Percentiles rank a stretch among this genome's conserved stretches.
Conservation (phyloP, 2,329 filamentous ascomycete species). For the Paradendryphiella salina region DNA sequence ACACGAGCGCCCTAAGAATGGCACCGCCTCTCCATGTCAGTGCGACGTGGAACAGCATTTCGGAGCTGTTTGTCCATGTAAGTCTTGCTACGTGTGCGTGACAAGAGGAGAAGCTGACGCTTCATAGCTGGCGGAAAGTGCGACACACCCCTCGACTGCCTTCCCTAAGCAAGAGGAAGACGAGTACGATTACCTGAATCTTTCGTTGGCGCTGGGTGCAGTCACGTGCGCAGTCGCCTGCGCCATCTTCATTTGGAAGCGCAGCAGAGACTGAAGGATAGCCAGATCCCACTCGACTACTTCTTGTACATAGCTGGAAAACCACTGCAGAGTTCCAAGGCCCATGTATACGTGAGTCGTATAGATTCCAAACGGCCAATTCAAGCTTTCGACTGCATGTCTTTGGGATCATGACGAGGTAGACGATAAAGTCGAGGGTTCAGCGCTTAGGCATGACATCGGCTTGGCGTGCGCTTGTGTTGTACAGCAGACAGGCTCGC, state of each 20-base stretch:
- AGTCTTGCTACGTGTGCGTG: conserved; percentile 35
- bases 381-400: no score
- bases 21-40: conserved; percentile 90
- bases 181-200: conserved; percentile 72
- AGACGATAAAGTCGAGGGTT: neutral
- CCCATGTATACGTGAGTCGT: no score
- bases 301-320: no score
- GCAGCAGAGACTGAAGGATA: conserved; percentile 29
- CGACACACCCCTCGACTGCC: conserved; percentile 83
- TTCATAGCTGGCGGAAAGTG: conserved; percentile 76
- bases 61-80: conserved; percentile 82
- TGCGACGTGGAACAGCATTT: conserved; percentile 90
- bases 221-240: conserved; percentile 62
- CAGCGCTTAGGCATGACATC: conserved; percentile 18
- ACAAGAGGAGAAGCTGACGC: conserved; percentile 19
- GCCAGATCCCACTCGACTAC: no score
- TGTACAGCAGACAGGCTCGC: conserved; percentile 3
- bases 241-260: conserved; percentile 63
- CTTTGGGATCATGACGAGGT: neutral
- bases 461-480: conserved; percentile 3
- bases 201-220: conserved; percentile 84
- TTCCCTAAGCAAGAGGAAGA: conserved; percentile 92
- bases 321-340: no score
- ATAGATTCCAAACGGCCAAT: neutral
- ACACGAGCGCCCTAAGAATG: conserved; percentile 84